Base-by-base conservation (phyloP, 2,329 filamentous ascomycete genomes). In the Leptographium flavum region DNA sequence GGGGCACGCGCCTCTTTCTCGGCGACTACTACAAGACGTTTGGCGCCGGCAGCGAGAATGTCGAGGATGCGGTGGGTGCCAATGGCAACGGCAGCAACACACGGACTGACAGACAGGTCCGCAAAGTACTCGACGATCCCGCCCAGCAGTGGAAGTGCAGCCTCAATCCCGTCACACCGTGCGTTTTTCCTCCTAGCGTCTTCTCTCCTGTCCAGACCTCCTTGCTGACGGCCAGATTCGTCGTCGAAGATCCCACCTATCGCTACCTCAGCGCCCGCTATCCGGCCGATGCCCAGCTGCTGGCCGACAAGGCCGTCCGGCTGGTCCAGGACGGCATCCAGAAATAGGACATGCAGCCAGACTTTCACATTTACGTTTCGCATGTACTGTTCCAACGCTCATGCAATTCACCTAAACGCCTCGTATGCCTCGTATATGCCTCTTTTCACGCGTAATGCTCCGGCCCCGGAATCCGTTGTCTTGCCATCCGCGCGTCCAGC, bases 11-110 rank as follows among this genome's bases (percentile, higher is more conserved):
- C 32, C 55, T 58, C 2, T 66, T 71, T 36, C 54, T 74, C 13
- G 71, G 70, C 3, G 71, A 74, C 45, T 74, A 74, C 50, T 74
- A 73, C 55, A 74, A 74, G 62, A 73, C 70, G 3, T 74, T 71
- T 45, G 71, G 71, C 1, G 64, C 64, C 3, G 64, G 68, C 1
- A 70, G 66, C 47, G 67, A 69, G 30, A 62, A 67, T 47, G 67
- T 71, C 4, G 67, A 74, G 50, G 57, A 60, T 6, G 61, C 63
- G 36, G 69, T 71, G 52, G 55, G 64, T 55, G 3, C 4, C 4
- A 28, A 10, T 28, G 3, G 28, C 13, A 25, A 11, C 22, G 21
- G 25, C 13, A 3, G 6, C 22, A 23, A 7, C 22, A 11, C 11
- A 3, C 22, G 22, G 2, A 22, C 27, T 32, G 7, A 33, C 19